Base-by-base conservation (phyloP, 202 grass and related monocot species). In the Cymbopogon flexuosus region DNA sequence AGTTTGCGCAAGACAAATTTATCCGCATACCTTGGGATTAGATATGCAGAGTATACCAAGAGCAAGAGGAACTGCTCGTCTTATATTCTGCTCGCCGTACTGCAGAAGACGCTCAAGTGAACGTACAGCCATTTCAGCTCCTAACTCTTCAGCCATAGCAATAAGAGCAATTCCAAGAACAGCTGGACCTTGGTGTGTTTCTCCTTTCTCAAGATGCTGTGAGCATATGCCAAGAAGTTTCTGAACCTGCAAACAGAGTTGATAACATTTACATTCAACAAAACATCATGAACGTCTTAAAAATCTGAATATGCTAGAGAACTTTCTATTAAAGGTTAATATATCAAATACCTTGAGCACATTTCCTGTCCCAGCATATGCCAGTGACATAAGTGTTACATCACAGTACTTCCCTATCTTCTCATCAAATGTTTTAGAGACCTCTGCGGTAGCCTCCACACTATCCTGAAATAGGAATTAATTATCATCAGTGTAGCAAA, bases 31-130 rank as follows among this genome's bases (percentile, higher is more conserved):
- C 90, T 98, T 98, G 33, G 96, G 96, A 72, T 98, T 98, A 43
- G 96, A 98, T 69, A 98, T 98, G 56, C 96, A 98, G 29, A 98
- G 96, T 56, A 98, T 42, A 57, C 96, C 92, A 71, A 98, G 96
- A 69, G 92, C 90, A 24, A 98, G 88, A 87, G 96, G 96, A 58
- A 98, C 92, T 33, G 96, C 96, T 46, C 96, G 84, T 83, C 92
- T 93, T 78, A 98, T 98, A 86, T 98, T 98, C 82, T 98, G 96
- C 81, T 98, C 96, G 2, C 96, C 96, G 69, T 98, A 98, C 77
- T 98, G 92, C 56, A 98, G 67, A 40, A 98, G 88, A 37, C 88
- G 96, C 72, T 98, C 96, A 79, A 98, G 88, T 42, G 92, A 91
- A 33, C 96, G 84, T 42, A 99, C 83, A 39, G 96, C 88, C 96